These are phyloP conservation scores for Ogataea ganodermae DNA, from an alignment of 805 yeast species.

Conservation along the genomic window DNA sequence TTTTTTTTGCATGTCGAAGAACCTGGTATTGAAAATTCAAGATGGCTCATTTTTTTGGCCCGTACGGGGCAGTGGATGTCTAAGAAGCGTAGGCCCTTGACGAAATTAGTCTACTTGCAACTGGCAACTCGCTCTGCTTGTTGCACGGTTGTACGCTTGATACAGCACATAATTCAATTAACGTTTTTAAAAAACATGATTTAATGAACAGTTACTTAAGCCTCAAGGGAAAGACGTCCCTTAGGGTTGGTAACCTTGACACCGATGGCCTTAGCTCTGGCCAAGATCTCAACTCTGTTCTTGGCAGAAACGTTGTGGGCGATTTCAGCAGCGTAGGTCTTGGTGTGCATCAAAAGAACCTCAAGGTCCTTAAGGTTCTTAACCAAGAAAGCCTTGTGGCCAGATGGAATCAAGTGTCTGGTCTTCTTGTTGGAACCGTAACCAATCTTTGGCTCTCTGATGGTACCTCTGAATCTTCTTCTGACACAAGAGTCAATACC, in stretches of 20 bases:
- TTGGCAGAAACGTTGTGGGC: conserved; percentile 98
- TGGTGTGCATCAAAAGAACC: conserved; percentile 93
- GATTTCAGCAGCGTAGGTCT: conserved; percentile 99
- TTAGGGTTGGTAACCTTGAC: conserved; percentile 98
- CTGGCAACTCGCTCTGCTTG: not conserved
- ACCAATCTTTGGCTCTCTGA: conserved; percentile 99
- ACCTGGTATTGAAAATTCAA: not conserved
- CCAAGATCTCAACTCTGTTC: conserved; percentile 95
- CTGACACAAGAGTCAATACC: conserved; percentile 99
- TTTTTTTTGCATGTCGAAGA: conserved; percentile 1
- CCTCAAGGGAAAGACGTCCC: conserved; percentile 98
- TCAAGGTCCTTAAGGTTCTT: conserved; percentile 93
- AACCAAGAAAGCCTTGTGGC: conserved; percentile 96
- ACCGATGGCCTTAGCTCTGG: conserved; percentile 98
- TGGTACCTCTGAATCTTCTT: conserved; percentile 99
- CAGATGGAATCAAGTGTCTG: conserved; percentile 92
- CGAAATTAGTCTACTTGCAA: too few relatives aligned
- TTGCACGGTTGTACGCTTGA: not conserved
- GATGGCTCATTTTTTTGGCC: not conserved
- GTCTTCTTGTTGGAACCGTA: conserved; percentile 99
- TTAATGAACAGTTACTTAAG: conserved; percentile 50
- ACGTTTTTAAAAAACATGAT: conserved; percentile 15
- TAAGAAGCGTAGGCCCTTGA: too few relatives aligned
- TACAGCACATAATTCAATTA: conserved; percentile 24
- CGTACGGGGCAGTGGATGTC: too few relatives aligned